Base-by-base conservation (phyloP, 495 filamentous ascomycete genomes). In the Cercophora sp. region DNA sequence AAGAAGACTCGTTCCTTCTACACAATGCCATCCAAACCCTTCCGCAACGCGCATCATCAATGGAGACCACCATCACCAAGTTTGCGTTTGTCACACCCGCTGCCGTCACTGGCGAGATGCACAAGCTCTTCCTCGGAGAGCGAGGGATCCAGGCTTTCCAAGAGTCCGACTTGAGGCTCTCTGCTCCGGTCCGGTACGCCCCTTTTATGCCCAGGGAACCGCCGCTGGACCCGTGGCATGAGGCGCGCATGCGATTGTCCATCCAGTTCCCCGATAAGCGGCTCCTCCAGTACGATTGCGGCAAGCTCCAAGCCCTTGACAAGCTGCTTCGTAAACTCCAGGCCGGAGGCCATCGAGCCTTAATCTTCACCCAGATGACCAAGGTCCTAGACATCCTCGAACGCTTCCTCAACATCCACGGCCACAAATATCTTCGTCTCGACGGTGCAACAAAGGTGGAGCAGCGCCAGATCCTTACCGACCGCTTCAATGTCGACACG, bases 351-450 rank as follows among this genome's bases (percentile, higher is more conserved):
- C 93, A 96, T 63, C 88, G 94, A 5, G 92, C 89, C 4, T 73
- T 99, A 25, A 97, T 99, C 67, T 99, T 99, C 72, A 97, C 94
- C 1, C 94, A 99, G 61, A 99, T 99, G 94, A 97, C 94, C 22
- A 95, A 92, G 65, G 93, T 97, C 57, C 83, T 99, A 4, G 91
- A 99, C 69, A 93, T 99, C 52, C 79, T 99, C 15, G 94, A 99
- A 61, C 91, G 91, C 51, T 99, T 97, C 64, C 82, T 99, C 62
- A 97, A 96, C 67, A 96, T 99, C 51, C 93, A 97, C 61, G 91
- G 91, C 1, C 88, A 97, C 67, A 93, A 92, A 24, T 99, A 99
- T 35, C 62, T 67, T 15, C 40, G 94, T 23, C 84, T 99, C 8
- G 94, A 99, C 60, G 94, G 94, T 31, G 82, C 87, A 15, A 97